Conservation (phyloP, 805 yeast species). For the Barnettozyma salicaria region DNA sequence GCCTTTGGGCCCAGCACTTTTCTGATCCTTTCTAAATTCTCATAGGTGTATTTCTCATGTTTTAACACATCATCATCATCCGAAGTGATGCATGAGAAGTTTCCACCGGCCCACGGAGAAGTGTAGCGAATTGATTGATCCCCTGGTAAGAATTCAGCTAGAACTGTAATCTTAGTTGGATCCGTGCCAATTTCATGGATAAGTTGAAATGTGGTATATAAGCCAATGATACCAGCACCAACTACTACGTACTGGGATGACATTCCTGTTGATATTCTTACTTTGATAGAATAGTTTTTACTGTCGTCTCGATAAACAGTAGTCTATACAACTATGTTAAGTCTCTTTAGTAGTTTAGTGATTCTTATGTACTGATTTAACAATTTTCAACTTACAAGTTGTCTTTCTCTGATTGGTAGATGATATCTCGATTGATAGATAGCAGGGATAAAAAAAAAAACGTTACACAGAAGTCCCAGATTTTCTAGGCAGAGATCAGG, state of each 20-base stretch:
- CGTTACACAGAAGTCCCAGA: no score
- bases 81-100: conserved; percentile 56
- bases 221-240: conserved; percentile 63
- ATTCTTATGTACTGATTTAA: no score
- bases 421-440: no score
- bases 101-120: conserved; percentile 77
- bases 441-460: no score
- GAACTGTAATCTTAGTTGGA: conserved; percentile 42
- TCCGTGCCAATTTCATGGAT: conserved; percentile 35
- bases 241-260: conserved; percentile 25
- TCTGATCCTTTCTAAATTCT: conserved; percentile 39
- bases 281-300: no score
- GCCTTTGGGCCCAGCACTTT: conserved; percentile 39
- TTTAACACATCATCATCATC: conserved; percentile 43
- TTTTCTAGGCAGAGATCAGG: no score
- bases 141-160: conserved; percentile 71
- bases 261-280: not conserved
- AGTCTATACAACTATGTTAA: not conserved
- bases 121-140: conserved; percentile 70
- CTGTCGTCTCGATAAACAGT: not conserved
- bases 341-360: not conserved
- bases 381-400: no score
- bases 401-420: no score
- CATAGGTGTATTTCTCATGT: conserved; percentile 54
- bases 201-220: conserved; percentile 53